Conservation (phyloP, 208 protist genomes). For the Leishmania martiniquensis region DNA sequence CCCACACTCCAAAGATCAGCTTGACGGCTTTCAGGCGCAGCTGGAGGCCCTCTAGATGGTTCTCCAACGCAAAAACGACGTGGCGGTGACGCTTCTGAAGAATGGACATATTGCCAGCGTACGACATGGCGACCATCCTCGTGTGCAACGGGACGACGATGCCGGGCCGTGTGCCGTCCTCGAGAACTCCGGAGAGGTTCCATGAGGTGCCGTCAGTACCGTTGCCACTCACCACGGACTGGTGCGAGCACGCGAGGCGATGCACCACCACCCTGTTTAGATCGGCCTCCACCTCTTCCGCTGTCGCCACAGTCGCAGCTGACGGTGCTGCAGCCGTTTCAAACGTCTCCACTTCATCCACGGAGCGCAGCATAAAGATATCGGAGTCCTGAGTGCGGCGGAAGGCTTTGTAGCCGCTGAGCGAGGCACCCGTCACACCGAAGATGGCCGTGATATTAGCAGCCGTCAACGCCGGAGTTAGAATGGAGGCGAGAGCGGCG, state of each 20-base stretch:
- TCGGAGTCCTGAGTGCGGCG: slow-evolving; percentile 70
- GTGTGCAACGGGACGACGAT: slow-evolving; percentile 73
- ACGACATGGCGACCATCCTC: slow-evolving; percentile 52
- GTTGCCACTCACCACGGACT: slow-evolving; percentile 18
- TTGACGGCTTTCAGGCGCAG: slow-evolving; percentile 69
- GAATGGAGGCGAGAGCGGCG: slow-evolving; percentile 54
- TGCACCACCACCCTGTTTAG: slow-evolving; percentile 22
- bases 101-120: slow-evolving; percentile 35
- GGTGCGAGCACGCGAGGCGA: slow-evolving; percentile 23
- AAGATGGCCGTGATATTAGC: slow-evolving; percentile 78
- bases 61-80: slow-evolving; percentile 68
- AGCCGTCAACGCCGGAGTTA: slow-evolving; percentile 71
- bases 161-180: slow-evolving; percentile 51
- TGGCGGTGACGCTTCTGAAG: slow-evolving; percentile 53
- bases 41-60: slow-evolving; percentile 38
- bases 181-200: slow-evolving; percentile 48
- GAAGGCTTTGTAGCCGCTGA: slow-evolving; percentile 76
- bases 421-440: slow-evolving; percentile 63
- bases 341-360: slow-evolving; percentile 72
- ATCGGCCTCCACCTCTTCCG: slow-evolving; percentile 23
- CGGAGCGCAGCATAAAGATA: slow-evolving; percentile 66
- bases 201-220: slow-evolving; percentile 4
- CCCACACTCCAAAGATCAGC: slow-evolving; percentile 69
- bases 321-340: slow-evolving; percentile 9
- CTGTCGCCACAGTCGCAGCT: background rate